These are phyloP conservation scores for Gliomastix tumulicola DNA, from an alignment of 2,329 filamentous ascomycete genomes.

Conservation along the genomic window DNA sequence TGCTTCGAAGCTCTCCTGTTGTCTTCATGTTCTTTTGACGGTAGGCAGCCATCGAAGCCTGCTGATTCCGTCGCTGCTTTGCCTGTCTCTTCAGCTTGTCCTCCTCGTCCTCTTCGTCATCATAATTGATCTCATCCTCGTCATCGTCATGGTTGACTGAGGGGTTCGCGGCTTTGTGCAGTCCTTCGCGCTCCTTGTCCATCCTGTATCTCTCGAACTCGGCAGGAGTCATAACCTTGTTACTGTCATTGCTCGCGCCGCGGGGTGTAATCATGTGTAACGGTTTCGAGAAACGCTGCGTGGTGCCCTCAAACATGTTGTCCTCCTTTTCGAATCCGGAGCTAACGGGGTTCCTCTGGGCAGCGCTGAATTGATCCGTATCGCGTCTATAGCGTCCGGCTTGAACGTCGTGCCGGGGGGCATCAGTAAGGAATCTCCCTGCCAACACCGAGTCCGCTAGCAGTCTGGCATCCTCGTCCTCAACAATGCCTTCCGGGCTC, in stretches of 20 bases:
- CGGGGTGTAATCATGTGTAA: slow-evolving; percentile 31
- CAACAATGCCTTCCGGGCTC: slow-evolving; percentile 27
- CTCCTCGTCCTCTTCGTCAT: slow-evolving; percentile 71
- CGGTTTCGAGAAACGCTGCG: slow-evolving; percentile 26
- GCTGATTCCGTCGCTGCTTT: slow-evolving; percentile 77
- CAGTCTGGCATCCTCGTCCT: slow-evolving; percentile 47
- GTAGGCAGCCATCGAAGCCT: slow-evolving; percentile 84
- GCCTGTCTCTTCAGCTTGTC: slow-evolving; percentile 68
- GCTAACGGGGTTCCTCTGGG: slow-evolving; percentile 16
- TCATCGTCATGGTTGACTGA: slow-evolving; percentile 54
- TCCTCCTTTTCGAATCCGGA: slow-evolving; percentile 36
- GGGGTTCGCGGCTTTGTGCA: slow-evolving; percentile 31
- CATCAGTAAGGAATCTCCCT: slow-evolving; percentile 28
- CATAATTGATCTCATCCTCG: slow-evolving; percentile 57
- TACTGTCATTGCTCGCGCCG: slow-evolving; percentile 15
- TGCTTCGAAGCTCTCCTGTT: slow-evolving; percentile 58
- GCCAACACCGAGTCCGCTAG: slow-evolving; percentile 45
- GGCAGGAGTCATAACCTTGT: slow-evolving; percentile 84
- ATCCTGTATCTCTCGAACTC: slow-evolving; percentile 78
- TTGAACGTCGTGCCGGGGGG: slow-evolving; percentile 6
- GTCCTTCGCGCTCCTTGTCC: slow-evolving; percentile 59
- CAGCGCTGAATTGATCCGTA: slow-evolving; percentile 29
- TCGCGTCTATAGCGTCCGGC: slow-evolving; percentile 26
- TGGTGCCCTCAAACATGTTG: slow-evolving; percentile 46
- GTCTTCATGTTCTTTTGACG: slow-evolving; percentile 97